Evolutionary conservation across 1,284 basidiomycete species (phyloP).

Genomic region (Cryptococcus deneoformans): DNA sequence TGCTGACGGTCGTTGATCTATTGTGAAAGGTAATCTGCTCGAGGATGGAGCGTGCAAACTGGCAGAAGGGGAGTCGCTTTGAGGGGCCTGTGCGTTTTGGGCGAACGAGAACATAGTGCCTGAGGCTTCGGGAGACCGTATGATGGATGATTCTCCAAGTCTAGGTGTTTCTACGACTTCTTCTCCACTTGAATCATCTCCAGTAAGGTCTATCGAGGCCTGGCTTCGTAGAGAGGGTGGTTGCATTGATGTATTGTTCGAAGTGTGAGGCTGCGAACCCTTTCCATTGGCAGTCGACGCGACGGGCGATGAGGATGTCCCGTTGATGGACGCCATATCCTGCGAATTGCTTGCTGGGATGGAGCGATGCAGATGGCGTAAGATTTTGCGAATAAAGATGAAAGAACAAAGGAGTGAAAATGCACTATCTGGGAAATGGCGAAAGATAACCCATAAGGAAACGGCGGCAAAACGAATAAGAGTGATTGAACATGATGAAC

Average conservation of each 20-base stretch:
- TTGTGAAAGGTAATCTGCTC: neutral
- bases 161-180: neutral
- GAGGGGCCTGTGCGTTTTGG: neutral
- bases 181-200: slow-evolving; percentile 13
- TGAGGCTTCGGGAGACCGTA: neutral
- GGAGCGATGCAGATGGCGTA: neutral
- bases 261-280: no score
- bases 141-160: slow-evolving; percentile 4
- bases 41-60: neutral
- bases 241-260: no score
- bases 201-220: slow-evolving; percentile 25
- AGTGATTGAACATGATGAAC: neutral
- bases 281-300: no score
- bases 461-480: neutral
- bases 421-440: neutral
- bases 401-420: no score
- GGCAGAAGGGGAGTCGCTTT: neutral
- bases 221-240: neutral
- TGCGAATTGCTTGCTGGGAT: neutral
- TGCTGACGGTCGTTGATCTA: neutral
- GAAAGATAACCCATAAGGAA: neutral
- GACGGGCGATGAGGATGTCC: no score
- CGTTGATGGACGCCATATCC: neutral
- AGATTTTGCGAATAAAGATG: no score
- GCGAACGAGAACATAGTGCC: neutral